phyloP scores from a whole-genome alignment of 1,284 basidiomycete genomes.

The Microbotryum intermedium region DNA sequence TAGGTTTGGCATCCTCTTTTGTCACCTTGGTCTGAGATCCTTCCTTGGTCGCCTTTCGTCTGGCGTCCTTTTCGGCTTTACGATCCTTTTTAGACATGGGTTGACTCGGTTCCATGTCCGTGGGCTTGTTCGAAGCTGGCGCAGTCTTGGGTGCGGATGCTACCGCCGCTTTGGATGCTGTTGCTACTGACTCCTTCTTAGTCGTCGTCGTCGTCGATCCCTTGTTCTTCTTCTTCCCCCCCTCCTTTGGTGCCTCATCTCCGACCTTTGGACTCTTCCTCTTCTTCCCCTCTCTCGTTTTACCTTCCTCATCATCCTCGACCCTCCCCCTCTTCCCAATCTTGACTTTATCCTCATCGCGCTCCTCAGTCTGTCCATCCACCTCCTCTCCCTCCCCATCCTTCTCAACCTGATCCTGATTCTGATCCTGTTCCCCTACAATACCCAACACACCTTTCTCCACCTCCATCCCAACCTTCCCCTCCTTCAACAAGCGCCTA shows the following conservation, averaged over 20 bases:
- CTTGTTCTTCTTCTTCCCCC: not conserved
- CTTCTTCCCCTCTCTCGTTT: not conserved
- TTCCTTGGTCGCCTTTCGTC: not conserved
- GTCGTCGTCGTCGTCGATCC: conserved; percentile 6
- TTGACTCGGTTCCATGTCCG: not conserved
- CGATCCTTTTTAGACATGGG: not conserved
- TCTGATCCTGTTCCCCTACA: conserved; percentile 24
- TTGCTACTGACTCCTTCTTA: not conserved
- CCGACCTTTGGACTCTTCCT: not conserved
- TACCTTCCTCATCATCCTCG: not conserved
- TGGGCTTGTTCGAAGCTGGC: not conserved
- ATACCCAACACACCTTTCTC: conserved; percentile 26
- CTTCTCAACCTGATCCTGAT: not conserved
- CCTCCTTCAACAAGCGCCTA: conserved; percentile 1
- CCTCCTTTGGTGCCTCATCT: not conserved
- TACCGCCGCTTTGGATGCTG: not conserved
- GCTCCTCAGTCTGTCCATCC: too few species aligned
- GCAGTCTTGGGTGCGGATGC: not conserved
- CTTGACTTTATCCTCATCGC: too few species aligned
- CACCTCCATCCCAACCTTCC: conserved; percentile 1
- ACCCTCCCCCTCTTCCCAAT: too few species aligned
- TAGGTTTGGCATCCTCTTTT: not conserved
- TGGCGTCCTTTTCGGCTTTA: not conserved
- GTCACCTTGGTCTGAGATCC: not conserved
- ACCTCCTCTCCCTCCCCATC: not conserved